Base-by-base conservation (phyloP, 768 basidiomycete genomes). In the Termitomyces sp. region DNA sequence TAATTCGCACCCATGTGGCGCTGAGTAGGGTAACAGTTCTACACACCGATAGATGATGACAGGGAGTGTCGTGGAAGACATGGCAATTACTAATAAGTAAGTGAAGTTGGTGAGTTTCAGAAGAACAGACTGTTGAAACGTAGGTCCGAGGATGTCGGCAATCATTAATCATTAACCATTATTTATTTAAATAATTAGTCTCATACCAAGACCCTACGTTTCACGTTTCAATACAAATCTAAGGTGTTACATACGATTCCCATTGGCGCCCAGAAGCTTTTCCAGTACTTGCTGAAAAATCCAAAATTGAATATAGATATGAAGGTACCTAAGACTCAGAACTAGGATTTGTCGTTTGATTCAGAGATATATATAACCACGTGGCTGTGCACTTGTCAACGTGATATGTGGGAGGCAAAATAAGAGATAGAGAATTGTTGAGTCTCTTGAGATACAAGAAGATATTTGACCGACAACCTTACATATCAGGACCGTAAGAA, bases 41-140 rank as follows among this genome's bases (percentile, higher is more conserved):
- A 64, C 73, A 61, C 45, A 79, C 79, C 76, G 75, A 60, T 82
- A 82, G 40, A 80, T 50, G 25, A 81, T 69, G 35, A 81, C 74
- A 51, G 69, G 63, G 6, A 58, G 35, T 29, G 35, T 22, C 45
- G 49, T 36, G 60, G 56, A 31, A 50, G 49, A 32, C 31, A 56
- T n/a, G n/a, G n/a, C n/a, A n/a, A n/a, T 45, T n/a, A 50, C 16
- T 35, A 10, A 29, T 5, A 22, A 18, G 41, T 45, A n/a, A n/a
- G n/a, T n/a, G n/a, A n/a, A n/a, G n/a, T n/a, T n/a, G n/a, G n/a
- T 45, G 23, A 36, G 50, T 48, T 49, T 16, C 18, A 42, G 20
- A 36, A 22, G 15, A 7, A 41, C 20, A n/a, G n/a, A n/a, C 11
- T 2, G 25, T 18, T 4, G 18, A 3, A 39, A 18, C 29, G 5